Evolutionary conservation across 345 rosid genomes (phyloP).

Genomic region (Linum tenue): DNA sequence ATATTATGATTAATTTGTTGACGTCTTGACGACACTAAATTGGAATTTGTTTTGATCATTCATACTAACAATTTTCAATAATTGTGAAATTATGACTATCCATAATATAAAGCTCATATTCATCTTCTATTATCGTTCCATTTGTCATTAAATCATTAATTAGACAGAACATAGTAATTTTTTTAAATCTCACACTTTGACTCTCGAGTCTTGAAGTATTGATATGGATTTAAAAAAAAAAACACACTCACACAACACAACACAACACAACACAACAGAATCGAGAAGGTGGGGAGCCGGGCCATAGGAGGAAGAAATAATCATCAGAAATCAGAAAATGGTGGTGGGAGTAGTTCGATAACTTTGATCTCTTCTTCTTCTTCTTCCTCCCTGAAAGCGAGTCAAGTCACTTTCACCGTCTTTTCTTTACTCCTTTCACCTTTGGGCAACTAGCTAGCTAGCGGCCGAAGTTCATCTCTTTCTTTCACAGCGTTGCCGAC

Average conservation of each 20-base stretch:
- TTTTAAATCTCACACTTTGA: too few relatives aligned
- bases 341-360: neutral
- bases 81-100: too few relatives aligned
- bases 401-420: neutral
- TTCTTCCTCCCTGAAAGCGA: neutral
- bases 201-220: too few relatives aligned
- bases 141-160: neutral
- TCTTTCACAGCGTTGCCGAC: too few relatives aligned
- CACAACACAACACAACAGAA: too few relatives aligned
- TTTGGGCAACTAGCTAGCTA: neutral
- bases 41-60: too few relatives aligned
- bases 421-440: neutral
- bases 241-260: too few relatives aligned
- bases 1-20: too few relatives aligned
- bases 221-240: too few relatives aligned
- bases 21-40: too few relatives aligned
- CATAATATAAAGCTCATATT: too few relatives aligned
- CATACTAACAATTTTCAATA: too few relatives aligned
- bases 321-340: neutral
- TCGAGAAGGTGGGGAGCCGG: neutral
- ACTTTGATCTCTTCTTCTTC: neutral
- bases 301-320: neutral
- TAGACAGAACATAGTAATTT: neutral
- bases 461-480: neutral
- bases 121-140: neutral